phyloP scores from a whole-genome alignment of 2,329 filamentous ascomycete genomes.

The Penicillium janthinellum region DNA sequence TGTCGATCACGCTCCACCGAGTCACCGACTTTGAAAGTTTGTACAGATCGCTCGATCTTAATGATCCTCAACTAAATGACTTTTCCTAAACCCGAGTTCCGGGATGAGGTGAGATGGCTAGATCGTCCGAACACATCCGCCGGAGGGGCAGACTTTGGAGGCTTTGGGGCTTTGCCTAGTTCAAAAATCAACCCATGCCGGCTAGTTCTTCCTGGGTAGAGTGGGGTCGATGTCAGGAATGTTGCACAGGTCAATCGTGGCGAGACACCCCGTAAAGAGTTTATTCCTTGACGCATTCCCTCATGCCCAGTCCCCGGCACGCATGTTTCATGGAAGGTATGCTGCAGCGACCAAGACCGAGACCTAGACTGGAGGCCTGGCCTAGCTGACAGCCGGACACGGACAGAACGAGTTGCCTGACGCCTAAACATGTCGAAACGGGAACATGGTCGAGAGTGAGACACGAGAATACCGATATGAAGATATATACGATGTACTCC shows the following conservation, averaged over 20 bases:
- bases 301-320: not conserved
- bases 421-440: not conserved
- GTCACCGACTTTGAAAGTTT: not conserved
- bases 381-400: not conserved
- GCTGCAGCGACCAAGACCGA: not conserved
- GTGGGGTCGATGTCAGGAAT: slow-evolving; percentile 7
- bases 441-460: too few relatives aligned
- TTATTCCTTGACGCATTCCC: not conserved
- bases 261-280: not conserved
- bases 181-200: not conserved
- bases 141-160: not conserved
- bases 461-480: not conserved
- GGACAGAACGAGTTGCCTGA: not conserved
- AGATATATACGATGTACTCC: not conserved
- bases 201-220: not conserved
- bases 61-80: not conserved
- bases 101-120: not conserved
- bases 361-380: not conserved
- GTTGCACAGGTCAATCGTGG: slow-evolving; percentile 15
- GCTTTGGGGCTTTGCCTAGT: not conserved
- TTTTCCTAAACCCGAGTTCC: not conserved
- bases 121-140: slow-evolving; percentile 1
- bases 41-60: not conserved
- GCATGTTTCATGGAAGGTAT: not conserved
- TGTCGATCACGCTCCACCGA: not conserved